Conservation (phyloP, 495 filamentous ascomycete genomes). For the Chaetomium fimeti region DNA sequence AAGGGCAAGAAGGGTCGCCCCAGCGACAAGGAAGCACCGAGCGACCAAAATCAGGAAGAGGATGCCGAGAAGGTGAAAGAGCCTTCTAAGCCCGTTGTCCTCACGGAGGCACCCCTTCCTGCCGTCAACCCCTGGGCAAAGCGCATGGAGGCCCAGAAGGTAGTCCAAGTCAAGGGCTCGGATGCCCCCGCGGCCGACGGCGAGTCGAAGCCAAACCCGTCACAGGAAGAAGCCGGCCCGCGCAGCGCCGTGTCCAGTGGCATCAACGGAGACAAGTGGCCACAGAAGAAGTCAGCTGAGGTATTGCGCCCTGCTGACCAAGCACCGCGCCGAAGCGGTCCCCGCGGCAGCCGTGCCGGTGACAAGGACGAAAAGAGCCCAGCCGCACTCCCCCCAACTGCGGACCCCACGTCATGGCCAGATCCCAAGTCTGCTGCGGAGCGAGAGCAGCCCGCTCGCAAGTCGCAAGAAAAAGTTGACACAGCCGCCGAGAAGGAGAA, state of each 20-base stretch:
- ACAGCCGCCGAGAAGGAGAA: slow-evolving; percentile 62
- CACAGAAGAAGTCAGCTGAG: slow-evolving; percentile 53
- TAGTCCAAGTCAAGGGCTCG: slow-evolving; percentile 57
- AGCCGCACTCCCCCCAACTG: slow-evolving; percentile 54
- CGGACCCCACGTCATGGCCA: slow-evolving; percentile 77
- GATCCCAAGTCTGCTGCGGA: slow-evolving; percentile 80
- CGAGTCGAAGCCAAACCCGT: slow-evolving; percentile 25
- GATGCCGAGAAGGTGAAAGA: slow-evolving; percentile 50
- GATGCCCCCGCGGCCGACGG: slow-evolving; percentile 20
- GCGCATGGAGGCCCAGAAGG: slow-evolving; percentile 66
- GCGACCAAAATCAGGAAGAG: slow-evolving; percentile 44
- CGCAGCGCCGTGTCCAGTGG: slow-evolving; percentile 23
- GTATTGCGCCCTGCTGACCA: slow-evolving; percentile 47
- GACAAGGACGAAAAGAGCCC: slow-evolving; percentile 51
- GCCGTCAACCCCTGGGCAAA: slow-evolving; percentile 83
- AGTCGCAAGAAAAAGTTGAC: slow-evolving; percentile 52
- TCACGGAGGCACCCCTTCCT: slow-evolving; percentile 79
- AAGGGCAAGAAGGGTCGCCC: slow-evolving; percentile 50
- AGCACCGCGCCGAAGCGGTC: slow-evolving; percentile 42
- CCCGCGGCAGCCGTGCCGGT: slow-evolving; percentile 47
- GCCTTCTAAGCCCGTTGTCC: slow-evolving; percentile 53
- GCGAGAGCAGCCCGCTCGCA: slow-evolving; percentile 52
- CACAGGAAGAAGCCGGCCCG: slow-evolving; percentile 26
- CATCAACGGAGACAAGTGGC: slow-evolving; percentile 27
- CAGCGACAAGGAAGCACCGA: slow-evolving; percentile 45